Conservation (phyloP, 768 basidiomycete genomes). For the Coprinopsis cinerea region DNA sequence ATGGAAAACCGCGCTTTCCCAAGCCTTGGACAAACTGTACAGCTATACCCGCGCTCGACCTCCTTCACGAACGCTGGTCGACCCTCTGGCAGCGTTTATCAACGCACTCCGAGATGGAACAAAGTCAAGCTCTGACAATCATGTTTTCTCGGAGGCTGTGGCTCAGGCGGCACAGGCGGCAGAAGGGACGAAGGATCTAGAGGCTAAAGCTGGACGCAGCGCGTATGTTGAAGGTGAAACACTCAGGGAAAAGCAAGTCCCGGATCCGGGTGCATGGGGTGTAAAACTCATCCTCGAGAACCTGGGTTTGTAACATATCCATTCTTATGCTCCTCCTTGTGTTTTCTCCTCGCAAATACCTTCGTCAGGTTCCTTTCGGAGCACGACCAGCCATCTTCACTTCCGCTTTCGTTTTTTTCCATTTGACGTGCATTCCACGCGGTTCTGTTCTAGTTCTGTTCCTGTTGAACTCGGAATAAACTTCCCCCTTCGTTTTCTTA, state of each 20-base stretch:
- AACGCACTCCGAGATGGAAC: conserved; percentile 32
- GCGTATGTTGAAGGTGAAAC: conserved; percentile 76
- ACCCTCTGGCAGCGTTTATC: conserved; percentile 81
- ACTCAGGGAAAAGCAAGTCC: conserved; percentile 53
- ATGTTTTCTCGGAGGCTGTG: conserved; percentile 49
- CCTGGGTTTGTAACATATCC: conserved; percentile 3
- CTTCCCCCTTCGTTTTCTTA: no score
- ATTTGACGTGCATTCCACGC: background rate
- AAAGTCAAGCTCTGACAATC: no score
- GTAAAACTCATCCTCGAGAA: conserved; percentile 69
- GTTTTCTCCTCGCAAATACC: no score
- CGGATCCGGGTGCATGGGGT: conserved; percentile 93
- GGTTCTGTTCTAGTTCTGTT: no score
- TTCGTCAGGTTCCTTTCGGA: no score
- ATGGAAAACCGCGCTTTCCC: conserved; percentile 57
- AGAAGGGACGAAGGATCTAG: conserved; percentile 65
- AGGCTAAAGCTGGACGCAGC: conserved; percentile 84
- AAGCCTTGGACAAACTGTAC: conserved; percentile 59
- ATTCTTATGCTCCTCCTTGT: background rate
- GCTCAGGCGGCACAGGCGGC: conserved; percentile 59
- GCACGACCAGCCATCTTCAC: no score
- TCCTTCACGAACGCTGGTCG: conserved; percentile 89
- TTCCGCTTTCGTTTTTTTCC: background rate
- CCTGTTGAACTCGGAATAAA: no score
- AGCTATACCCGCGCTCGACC: conserved; percentile 85